Percentiles rank a stretch among this genome's conserved stretches.
These are phyloP conservation scores for Penicillium atrosanguineum DNA, from an alignment of 495 filamentous ascomycete genomes.

Conservation along the genomic window DNA sequence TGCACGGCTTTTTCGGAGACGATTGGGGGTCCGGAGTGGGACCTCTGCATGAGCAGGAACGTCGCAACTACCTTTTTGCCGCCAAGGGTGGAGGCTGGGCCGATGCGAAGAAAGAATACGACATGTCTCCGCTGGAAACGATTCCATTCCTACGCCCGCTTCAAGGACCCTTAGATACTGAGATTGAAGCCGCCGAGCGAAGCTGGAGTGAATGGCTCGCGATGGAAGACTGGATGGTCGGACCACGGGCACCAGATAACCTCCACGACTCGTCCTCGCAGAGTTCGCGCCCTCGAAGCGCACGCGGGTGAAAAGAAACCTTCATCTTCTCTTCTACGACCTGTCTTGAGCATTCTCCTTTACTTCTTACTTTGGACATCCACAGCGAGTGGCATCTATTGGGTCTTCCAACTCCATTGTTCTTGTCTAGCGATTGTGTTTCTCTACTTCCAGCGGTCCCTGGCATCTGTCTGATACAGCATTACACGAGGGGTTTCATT, in stretches of 20 bases:
- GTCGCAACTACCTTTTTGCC: slow-evolving; percentile 91
- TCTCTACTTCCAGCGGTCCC: neutral
- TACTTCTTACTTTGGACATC: slow-evolving; percentile 3
- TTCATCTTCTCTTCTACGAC: slow-evolving; percentile 2
- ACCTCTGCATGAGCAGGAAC: slow-evolving; percentile 81
- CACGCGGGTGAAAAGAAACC: slow-evolving; percentile 22
- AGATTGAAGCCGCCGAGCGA: slow-evolving; percentile 80
- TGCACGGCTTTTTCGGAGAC: slow-evolving; percentile 95
- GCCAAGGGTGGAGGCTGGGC: slow-evolving; percentile 90
- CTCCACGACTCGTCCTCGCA: slow-evolving; percentile 46
- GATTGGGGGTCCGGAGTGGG: slow-evolving; percentile 80
- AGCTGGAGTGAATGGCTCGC: slow-evolving; percentile 84
- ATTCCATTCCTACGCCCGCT: slow-evolving; percentile 84
- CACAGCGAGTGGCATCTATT: slow-evolving; percentile 17
- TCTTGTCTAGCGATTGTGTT: slow-evolving; percentile 23
- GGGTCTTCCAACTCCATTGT: slow-evolving; percentile 6
- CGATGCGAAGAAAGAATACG: slow-evolving; percentile 83
- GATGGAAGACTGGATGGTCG: slow-evolving; percentile 97
- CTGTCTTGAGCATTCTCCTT: slow-evolving; percentile 5
- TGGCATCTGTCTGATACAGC: slow-evolving; percentile 14
- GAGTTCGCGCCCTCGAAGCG: slow-evolving; percentile 35
- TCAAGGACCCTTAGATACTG: slow-evolving; percentile 66
- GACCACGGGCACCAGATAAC: slow-evolving; percentile 53
- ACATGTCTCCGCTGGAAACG: slow-evolving; percentile 74
- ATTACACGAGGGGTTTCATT: slow-evolving; percentile 3